Base-by-base conservation (phyloP, 352 stramenopile genomes). In the Phytophthora agathidicida region DNA sequence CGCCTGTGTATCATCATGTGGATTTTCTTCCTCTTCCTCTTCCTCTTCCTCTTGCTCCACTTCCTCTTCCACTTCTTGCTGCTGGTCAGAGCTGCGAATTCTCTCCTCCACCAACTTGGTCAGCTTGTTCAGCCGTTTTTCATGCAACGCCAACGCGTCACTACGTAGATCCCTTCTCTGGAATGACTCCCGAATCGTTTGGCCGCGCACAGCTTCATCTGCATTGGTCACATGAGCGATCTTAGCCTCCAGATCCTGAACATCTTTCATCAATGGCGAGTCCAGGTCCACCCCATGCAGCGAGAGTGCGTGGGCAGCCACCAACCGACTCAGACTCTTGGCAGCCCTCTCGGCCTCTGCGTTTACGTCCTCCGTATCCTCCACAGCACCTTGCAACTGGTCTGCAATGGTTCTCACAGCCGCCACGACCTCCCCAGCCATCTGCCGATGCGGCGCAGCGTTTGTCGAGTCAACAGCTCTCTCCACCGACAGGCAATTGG, bases 151-250 rank as follows among this genome's bases (percentile, higher is more conserved):
- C 19, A 94, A 44, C 8, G 82, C 76, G 20, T 94, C 85, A 37
- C 80, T 90, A 11, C 85, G 79, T 24, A 94, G 68, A 45, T 94
- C 85, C 1, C 85, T 75, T 14, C 85, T 71, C 58, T 87, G 71
- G 60, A 94, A 94, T 24, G 81, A 88, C 20, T 93, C 80, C 2
- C 83, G 85, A 24, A 94, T 94, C 0, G 72, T 80, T 47, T 91
- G 77, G 2, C 83, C 85, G 6, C 82, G 73, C 7, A 93, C 74
- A 14, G 67, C 74, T 8, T 80, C 69, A 63, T 92, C 83, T 22
- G 71, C 73, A 10, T 61, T 61, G 0, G 67, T 62, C 10, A 71
- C 56, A n/a, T 41, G 62, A 1, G 66, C 60, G 24, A 93, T 62
- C 39, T 77, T 62, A 0, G 68, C 48, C 42, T 93, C 83, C 24